Evolutionary conservation across 768 basidiomycete species (phyloP), one percentile per base, ranked within the genome.

Genomic region (Termitomyces sp.): DNA sequence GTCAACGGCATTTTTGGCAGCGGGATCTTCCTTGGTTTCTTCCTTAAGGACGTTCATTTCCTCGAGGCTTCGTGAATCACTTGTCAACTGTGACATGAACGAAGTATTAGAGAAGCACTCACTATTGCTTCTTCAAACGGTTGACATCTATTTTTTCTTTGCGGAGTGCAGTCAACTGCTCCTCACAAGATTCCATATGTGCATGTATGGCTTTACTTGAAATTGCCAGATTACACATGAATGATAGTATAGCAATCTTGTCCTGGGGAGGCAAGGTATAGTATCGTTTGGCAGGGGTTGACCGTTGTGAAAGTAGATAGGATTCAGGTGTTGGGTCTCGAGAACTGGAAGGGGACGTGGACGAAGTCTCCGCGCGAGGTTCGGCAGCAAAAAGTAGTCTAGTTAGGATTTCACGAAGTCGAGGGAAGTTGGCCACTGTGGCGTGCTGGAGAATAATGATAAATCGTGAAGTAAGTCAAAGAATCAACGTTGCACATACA

Each of bases 131-230:
- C 75, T 89, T 89, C 66, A 88, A 78, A 58, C 95, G 82, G 74
- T 97, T 97, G 60, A 95, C 86, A 61, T 98, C 97, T 33, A 95
- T 94, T 71, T 95, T 91, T 71, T 96, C 93, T 73, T 98, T 99
- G 62, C 97, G 76, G 34, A 97, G 77, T 27, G 95, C 92, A 9
- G 97, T 98, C 61, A 99, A 72, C 62, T 90, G 87, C 64, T 90
- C 84, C 67, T 95, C 94, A 65, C 91, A 93, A 45, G 85, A 82
- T 66, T 99, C 97, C 84, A 98, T 90, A 65, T 93, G 91, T 5
- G 81, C 73, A 67, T 95, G 91, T 22, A 98, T 86, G 10, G 86
- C 81, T 73, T 94, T 96, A 72, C 92, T 94, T 24, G 95, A 93
- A 26, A 95, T 84, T 1, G 89, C 94, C 51, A 95, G 73, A 67